Percentiles rank a stretch among this genome's conserved stretches.
These are phyloP conservation scores for Diutina pseudorugosa DNA, from an alignment of 1,139 yeast species.

Conservation along the genomic window DNA sequence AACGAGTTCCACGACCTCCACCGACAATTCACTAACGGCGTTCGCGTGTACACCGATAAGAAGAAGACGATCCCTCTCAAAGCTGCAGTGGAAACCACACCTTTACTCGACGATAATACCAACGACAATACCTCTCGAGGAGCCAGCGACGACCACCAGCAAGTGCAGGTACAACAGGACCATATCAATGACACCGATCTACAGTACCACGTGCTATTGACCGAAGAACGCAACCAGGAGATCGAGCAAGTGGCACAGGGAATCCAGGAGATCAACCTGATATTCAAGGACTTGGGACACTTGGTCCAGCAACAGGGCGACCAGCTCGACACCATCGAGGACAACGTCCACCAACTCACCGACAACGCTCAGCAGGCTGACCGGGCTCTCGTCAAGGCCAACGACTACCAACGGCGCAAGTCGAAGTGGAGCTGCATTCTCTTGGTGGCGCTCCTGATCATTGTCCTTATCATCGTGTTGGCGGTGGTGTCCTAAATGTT, in stretches of 20 bases:
- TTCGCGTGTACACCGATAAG: constrained; percentile 21
- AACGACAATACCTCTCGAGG: not conserved
- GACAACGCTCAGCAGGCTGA: constrained; percentile 61
- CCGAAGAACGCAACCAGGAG: constrained; percentile 64
- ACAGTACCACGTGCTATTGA: constrained; percentile 58
- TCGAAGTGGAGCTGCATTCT: constrained; percentile 67
- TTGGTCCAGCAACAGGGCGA: constrained; percentile 77
- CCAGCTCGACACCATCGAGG: constrained; percentile 74
- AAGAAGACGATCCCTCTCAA: constrained; percentile 17
- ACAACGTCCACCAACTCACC: constrained; percentile 56
- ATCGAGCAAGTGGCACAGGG: constrained; percentile 66
- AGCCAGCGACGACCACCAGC: constrained; percentile 10
- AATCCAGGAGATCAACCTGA: constrained; percentile 71
- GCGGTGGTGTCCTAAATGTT: constrained; percentile 1
- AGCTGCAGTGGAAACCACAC: constrained; percentile 15
- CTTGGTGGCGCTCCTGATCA: constrained; percentile 31
- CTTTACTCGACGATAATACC: constrained; percentile 13
- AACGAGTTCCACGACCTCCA: constrained; percentile 27
- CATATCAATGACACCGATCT: constrained; percentile 45
- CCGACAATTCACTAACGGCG: constrained; percentile 20
- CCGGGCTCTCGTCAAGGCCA: constrained; percentile 58
- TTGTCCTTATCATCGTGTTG: constrained; percentile 7
- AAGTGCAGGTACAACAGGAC: constrained; percentile 21
- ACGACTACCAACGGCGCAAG: constrained; percentile 56
- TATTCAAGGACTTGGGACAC: constrained; percentile 68